A percentile compares a stretch with the other conserved stretches of the same genome.
Conservation (phyloP, 352 stramenopile species). For the Globisporangium spinosum region DNA sequence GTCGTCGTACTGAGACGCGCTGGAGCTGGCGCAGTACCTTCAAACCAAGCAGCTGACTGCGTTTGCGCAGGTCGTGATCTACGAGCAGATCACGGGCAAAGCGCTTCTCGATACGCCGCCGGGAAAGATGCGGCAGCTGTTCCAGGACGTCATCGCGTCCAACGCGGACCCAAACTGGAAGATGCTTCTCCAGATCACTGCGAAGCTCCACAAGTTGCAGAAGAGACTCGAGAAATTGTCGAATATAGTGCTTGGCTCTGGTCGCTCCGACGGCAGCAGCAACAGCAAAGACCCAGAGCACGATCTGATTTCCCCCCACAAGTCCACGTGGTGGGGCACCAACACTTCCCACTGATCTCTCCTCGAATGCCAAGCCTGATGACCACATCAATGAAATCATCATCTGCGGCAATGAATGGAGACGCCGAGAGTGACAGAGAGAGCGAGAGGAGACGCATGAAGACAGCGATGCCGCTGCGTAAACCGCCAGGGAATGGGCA, state of each 20-base stretch:
- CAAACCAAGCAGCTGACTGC: conserved; percentile 39
- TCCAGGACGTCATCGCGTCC: conserved; percentile 23
- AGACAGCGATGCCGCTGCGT: conserved; percentile 20
- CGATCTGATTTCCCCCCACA: not conserved
- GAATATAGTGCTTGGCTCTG: not conserved
- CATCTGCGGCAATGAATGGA: not conserved
- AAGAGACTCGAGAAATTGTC: conserved; percentile 26
- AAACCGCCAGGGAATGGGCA: conserved; percentile 29
- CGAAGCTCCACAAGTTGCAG: conserved; percentile 47
- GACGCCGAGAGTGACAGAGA: conserved; percentile 1
- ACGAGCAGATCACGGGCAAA: conserved; percentile 62
- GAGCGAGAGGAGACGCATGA: conserved; percentile 11
- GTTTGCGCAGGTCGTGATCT: conserved; percentile 50
- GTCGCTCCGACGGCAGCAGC: conserved; percentile 4
- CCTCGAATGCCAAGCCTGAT: conserved; percentile 18
- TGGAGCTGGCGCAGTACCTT: conserved; percentile 60
- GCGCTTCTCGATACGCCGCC: conserved; percentile 44
- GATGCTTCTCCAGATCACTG: conserved; percentile 32
- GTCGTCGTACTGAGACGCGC: conserved; percentile 49
- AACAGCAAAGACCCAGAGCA: not conserved
- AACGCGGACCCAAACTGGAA: conserved; percentile 50
- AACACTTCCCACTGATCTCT: conserved; percentile 28
- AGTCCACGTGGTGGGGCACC: conserved; percentile 10
- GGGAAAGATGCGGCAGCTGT: conserved; percentile 40
- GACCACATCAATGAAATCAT: conserved; percentile 7